Base-by-base conservation (phyloP, 2,329 filamentous ascomycete species). In the Tolypocladium pustulatum region DNA sequence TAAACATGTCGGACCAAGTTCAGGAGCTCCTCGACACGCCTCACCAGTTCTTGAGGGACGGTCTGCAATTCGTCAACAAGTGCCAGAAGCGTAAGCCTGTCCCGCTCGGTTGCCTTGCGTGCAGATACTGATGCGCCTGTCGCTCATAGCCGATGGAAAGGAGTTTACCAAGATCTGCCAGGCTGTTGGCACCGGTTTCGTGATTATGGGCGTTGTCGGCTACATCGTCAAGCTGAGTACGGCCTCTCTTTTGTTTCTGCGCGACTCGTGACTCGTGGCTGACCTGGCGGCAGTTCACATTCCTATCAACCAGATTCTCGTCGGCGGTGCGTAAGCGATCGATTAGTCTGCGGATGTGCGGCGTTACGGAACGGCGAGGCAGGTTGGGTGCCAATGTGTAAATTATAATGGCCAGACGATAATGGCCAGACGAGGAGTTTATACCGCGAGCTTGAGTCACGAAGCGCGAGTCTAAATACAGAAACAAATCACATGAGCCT, bases 21-120 rank as follows among this genome's bases (percentile, higher is more conserved):
- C 84, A 88, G 73, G 85, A 89, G 70, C 76, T 90, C 67, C 81
- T 88, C 70, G 87, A 90, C 65, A 80, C 85, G 70, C 85, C 85
- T 66, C 77, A 78, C 70, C 83, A 87, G 73, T 88, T 88, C 72
- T 71, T 85, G 69, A 80, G 64, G 64, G 82, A 85, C 61, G 82
- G 83, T 69, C 76, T 82, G 61, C 81, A 84, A 65, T 86, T 86
- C 74, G 75, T 85, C 71, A 80, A 79, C 74, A 75, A 80, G 66
- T 84, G 82, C 78, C 82, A 81, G 63, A 85, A 85, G 76, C 82
- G 81, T 83, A 73, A 60, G 80, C 73, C 53, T 57, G 41, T 55
- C 17, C 34, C 30, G 55, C 7, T 13, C 38, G 22, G 40, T 32
- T 22, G 58, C 52, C 58, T 58, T 60, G 43, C 30, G 25, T 61